These are phyloP conservation scores for Colletotrichum magnum DNA, from an alignment of 2,329 filamentous ascomycete genomes.

Conservation along the genomic window DNA sequence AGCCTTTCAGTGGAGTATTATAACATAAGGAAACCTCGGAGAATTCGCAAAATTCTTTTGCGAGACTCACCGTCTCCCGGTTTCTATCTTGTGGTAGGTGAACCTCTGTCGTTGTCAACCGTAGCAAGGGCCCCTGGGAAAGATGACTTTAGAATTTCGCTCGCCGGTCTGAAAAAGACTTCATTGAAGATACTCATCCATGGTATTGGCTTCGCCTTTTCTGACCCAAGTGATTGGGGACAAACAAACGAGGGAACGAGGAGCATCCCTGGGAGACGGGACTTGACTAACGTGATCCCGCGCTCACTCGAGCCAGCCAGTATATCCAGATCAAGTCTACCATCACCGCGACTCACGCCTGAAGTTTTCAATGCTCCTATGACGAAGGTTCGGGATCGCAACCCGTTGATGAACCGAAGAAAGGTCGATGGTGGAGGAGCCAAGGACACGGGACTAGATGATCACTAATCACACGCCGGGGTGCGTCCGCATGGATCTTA, in stretches of 20 bases:
- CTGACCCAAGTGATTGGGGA: conserved; percentile 8
- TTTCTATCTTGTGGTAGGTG: neutral
- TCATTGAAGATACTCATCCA: conserved; percentile 12
- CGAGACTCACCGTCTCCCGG: neutral
- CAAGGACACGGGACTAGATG: neutral
- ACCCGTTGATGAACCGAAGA: too few relatives aligned
- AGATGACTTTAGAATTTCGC: conserved; percentile 27
- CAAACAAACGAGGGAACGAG: too few relatives aligned
- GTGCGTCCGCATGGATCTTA: neutral
- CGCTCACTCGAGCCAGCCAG: neutral
- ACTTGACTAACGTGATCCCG: neutral
- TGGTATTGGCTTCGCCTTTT: conserved; percentile 30
- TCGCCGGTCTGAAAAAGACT: conserved; percentile 24
- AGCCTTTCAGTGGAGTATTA: neutral
- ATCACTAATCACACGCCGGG: conserved; percentile 17
- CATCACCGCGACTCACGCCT: too few relatives aligned
- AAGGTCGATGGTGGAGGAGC: conserved; percentile 10
- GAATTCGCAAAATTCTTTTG: too few relatives aligned
- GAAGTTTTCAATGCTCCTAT: too few relatives aligned
- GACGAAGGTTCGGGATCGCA: too few relatives aligned
- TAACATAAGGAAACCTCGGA: too few relatives aligned
- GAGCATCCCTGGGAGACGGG: neutral
- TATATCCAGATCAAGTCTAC: neutral
- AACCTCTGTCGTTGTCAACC: neutral
- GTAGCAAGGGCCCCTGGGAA: neutral